Evolutionary conservation across 2,329 filamentous ascomycete species (phyloP).

Genomic region (Calonectria fujianensis): DNA sequence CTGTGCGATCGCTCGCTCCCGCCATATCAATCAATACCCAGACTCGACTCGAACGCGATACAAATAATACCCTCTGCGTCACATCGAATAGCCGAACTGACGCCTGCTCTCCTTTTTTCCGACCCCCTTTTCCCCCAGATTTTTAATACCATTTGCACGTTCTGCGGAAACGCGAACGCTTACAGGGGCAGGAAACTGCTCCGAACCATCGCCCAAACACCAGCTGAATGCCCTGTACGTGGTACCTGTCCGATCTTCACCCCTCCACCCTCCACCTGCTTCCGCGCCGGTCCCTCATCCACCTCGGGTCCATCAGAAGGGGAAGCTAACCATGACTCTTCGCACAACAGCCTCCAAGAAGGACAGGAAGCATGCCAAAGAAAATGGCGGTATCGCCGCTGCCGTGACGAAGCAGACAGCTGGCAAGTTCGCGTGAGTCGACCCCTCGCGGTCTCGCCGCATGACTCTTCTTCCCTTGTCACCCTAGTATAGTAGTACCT

Average conservation of each 20-base stretch:
- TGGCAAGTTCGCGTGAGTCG: conserved; percentile 71
- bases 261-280: conserved; percentile 43
- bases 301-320: conserved; percentile 41
- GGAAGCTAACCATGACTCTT: conserved; percentile 52
- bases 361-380: conserved; percentile 73
- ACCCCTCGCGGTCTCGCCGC: conserved; percentile 49
- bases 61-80: conserved; percentile 36
- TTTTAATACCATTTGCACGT: conserved; percentile 42
- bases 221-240: conserved; percentile 63
- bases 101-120: conserved; percentile 40
- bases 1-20: conserved; percentile 31
- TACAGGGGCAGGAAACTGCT: conserved; percentile 58
- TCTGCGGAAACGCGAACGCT: conserved; percentile 57
- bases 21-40: conserved; percentile 27
- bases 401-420: conserved; percentile 72
- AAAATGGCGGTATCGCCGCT: conserved; percentile 71
- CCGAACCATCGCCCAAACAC: conserved; percentile 54
- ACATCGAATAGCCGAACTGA: conserved; percentile 43
- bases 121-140: background rate
- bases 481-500: conserved; percentile 38
- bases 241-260: conserved; percentile 45
- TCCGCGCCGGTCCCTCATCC: conserved; percentile 42
- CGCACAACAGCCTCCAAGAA: conserved; percentile 67
- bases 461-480: conserved; percentile 54
- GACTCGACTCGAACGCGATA: conserved; percentile 42